Evolutionary conservation across 305 asterid species (phyloP), one percentile per base, ranked within the genome.

Genomic region (Fraxinus xanthoxyloides): DNA sequence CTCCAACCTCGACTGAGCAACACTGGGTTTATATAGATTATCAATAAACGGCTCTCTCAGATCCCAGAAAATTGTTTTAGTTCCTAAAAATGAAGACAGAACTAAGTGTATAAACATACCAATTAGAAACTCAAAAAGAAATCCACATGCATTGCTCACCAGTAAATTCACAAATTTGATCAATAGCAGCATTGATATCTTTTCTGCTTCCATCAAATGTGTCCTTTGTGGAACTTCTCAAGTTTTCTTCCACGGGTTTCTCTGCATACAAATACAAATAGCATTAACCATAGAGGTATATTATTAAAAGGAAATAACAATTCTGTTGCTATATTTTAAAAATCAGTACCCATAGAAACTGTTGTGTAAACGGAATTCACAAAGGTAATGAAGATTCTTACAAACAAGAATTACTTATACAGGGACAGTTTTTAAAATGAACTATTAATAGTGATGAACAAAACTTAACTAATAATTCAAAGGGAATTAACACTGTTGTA

Each of bases 201-300:
- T 91, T 90, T 87, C 99, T 88, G 84, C 98, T 91, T 80, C 99
- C 99, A 91, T 94, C 98, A 81, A 97, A 94, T 81, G 95, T 87
- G 81, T 93, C 98, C 89, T 90, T 90, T 34, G 83, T 82, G 81
- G 91, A 91, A 84, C 81, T 88, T 84, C 89, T 92, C 73, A 79
- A 56, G 80, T 85, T 85, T 77, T 80, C 90, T 72, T 88, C 95
- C 21, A 30, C 77, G 51, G 89, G 83, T 79, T 80, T 90, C 85
- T 82, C 98, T 95, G 87, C 81, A 85, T n/a, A 82, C 59, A 80
- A 77, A 80, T 76, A 82, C 78, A 78, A 78, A 51, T 76, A 79
- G 77, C 67, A 80, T 46, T 61, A 72, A 77, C 36, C 77, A 81
- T 7, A 34, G 46, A 72, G 15, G 28, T 70, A 31, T 70, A 70